These are phyloP conservation scores for Cornus kousa DNA, from an alignment of 148 eudicot genomes.

Conservation along the genomic window DNA sequence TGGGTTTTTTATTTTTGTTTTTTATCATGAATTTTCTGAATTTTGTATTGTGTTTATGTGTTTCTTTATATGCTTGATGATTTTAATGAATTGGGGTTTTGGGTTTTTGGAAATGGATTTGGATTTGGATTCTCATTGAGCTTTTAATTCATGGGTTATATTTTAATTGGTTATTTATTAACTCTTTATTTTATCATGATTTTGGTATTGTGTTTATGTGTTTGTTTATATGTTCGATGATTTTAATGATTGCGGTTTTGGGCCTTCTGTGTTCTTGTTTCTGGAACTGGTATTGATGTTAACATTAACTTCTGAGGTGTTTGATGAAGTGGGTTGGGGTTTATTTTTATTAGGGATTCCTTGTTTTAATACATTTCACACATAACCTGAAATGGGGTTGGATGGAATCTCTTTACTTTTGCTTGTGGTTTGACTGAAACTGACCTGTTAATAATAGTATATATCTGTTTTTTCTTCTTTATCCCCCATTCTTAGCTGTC, in stretches of 20 bases:
- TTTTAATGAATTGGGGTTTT: neutral
- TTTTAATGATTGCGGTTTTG: neutral
- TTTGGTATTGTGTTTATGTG: neutral
- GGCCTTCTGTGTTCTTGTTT: neutral
- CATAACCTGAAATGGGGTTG: slow-evolving; percentile 21
- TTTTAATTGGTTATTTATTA: neutral
- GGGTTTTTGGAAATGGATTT: slow-evolving; percentile 5
- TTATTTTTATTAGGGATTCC: neutral
- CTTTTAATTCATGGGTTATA: neutral
- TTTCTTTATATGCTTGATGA: neutral
- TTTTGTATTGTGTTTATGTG: neutral
- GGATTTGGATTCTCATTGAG: neutral
- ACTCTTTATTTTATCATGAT: neutral
- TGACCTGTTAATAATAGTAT: neutral
- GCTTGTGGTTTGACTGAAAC: slow-evolving; percentile 1
- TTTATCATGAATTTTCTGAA: neutral
- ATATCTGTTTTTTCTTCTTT: neutral
- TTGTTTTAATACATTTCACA: slow-evolving; percentile 20
- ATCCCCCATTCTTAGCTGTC: slow-evolving; percentile 9
- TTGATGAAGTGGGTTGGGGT: slow-evolving; percentile 10
- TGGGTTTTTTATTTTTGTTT: neutral
- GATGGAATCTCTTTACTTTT: slow-evolving; percentile 17
- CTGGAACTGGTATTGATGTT: neutral
- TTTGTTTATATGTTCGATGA: neutral
- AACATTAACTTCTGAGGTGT: neutral